These are phyloP conservation scores for Thielaviopsis populi DNA, from an alignment of 2,329 filamentous ascomycete genomes.

Conservation along the genomic window DNA sequence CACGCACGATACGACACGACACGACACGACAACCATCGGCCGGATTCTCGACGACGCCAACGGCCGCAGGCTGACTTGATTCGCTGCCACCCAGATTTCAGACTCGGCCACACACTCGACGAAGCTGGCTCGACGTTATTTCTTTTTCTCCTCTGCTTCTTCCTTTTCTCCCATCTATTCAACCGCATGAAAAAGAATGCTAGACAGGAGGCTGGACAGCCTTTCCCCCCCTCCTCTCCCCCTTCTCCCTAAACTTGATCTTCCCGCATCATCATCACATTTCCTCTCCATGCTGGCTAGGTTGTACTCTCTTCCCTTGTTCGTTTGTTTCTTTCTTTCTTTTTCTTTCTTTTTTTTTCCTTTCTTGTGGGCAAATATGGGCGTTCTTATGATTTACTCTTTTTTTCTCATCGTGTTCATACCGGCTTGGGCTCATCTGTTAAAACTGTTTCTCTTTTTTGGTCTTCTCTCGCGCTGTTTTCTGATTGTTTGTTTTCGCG, in stretches of 20 bases:
- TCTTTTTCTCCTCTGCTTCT: neutral
- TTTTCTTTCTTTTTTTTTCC: constrained; percentile 8
- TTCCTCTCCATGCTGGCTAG: constrained; percentile 8
- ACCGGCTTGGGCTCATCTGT: constrained; percentile 15
- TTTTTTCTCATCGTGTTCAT: constrained; percentile 7
- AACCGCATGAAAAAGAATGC: neutral
- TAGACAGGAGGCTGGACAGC: neutral
- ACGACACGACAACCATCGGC: neutral
- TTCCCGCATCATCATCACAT: neutral
- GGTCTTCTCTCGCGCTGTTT: neutral
- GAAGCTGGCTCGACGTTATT: neutral
- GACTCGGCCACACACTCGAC: neutral
- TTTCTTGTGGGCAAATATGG: constrained; percentile 10
- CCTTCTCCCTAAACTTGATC: neutral
- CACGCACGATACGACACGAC: neutral
- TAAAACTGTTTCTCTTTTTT: constrained; percentile 5
- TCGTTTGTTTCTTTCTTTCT: constrained; percentile 9
- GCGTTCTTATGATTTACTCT: constrained; percentile 1
- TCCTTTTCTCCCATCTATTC: neutral
- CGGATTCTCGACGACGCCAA: neutral
- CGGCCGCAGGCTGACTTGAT: neutral
- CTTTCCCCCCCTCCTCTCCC: no score
- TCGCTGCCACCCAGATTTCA: neutral
- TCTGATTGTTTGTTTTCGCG: constrained; percentile 17
- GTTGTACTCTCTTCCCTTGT: neutral